Evolutionary conservation across 208 protist species (phyloP).

Genomic region (Kentomonas sorsogonicus): DNA sequence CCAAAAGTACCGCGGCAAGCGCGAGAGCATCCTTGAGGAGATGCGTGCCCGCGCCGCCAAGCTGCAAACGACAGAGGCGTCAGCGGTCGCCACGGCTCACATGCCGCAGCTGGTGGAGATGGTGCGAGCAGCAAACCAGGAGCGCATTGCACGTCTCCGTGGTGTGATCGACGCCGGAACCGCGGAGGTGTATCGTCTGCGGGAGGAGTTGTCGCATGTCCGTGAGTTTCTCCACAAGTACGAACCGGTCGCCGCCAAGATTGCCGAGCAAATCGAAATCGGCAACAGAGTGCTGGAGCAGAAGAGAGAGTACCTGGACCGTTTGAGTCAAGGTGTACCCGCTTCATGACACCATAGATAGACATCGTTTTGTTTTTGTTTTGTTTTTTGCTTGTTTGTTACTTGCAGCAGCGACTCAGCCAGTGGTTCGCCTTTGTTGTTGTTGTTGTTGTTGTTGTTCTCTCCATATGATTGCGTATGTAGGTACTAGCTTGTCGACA

Average conservation of each 20-base stretch:
- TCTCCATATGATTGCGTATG: too few species aligned
- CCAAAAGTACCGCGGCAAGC: slow-evolving; percentile 36
- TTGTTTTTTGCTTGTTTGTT: too few species aligned
- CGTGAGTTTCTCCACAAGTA: not conserved
- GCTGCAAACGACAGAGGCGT: slow-evolving; percentile 4
- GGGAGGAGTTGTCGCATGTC: not conserved
- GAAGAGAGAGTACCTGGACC: slow-evolving; percentile 9
- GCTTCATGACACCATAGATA: too few species aligned
- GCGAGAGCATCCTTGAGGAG: slow-evolving; percentile 4
- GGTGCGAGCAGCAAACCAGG: slow-evolving; percentile 3
- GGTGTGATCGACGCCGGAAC: not conserved
- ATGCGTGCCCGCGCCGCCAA: slow-evolving; percentile 1
- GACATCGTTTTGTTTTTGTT: too few species aligned
- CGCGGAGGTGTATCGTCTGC: too few species aligned
- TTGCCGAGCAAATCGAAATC: slow-evolving; percentile 18
- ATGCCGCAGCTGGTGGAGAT: slow-evolving; percentile 11
- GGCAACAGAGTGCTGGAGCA: slow-evolving; percentile 16
- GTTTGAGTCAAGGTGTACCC: too few species aligned
- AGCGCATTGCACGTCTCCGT: slow-evolving; percentile 1
- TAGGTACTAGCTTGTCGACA: too few species aligned
- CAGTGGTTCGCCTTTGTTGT: too few species aligned
- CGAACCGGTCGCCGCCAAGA: slow-evolving; percentile 10
- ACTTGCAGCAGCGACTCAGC: too few species aligned
- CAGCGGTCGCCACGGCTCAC: slow-evolving; percentile 5
- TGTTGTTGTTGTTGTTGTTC: too few species aligned